Conservation (phyloP, 495 filamentous ascomycete species). For the Trichoderma virens region DNA sequence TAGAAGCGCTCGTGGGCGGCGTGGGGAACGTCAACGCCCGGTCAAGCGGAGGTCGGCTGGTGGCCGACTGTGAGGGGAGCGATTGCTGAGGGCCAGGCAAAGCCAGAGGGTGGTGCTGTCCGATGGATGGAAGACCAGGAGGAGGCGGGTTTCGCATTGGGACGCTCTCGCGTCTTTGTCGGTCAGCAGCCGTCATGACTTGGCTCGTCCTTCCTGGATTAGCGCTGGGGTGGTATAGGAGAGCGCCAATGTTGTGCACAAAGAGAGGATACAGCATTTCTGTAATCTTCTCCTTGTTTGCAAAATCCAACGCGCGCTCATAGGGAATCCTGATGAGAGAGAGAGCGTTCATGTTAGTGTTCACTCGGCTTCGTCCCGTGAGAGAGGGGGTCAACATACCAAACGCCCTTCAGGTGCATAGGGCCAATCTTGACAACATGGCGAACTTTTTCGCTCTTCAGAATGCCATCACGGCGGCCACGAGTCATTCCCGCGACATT, state of each 20-base stretch:
- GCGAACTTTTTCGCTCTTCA: conserved; percentile 94
- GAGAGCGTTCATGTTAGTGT: neutral
- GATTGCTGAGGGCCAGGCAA: conserved; percentile 59
- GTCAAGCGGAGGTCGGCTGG: conserved; percentile 62
- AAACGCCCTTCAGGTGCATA: conserved; percentile 98
- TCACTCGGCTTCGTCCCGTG: neutral
- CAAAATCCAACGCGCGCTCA: conserved; percentile 91
- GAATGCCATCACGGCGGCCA: conserved; percentile 87
- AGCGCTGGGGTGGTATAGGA: conserved; percentile 80
- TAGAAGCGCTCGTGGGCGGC: conserved; percentile 85
- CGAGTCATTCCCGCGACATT: conserved; percentile 98
- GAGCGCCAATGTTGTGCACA: conserved; percentile 91
- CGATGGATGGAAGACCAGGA: conserved; percentile 56
- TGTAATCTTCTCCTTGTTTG: conserved; percentile 99
- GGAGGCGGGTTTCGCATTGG: conserved; percentile 38
- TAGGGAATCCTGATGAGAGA: conserved; percentile 75
- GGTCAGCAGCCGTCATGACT: conserved; percentile 80
- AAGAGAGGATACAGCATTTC: conserved; percentile 92
- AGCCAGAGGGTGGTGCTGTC: conserved; percentile 65
- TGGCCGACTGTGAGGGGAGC: conserved; percentile 64
- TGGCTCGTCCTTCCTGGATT: conserved; percentile 76
- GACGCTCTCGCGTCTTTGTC: conserved; percentile 56
- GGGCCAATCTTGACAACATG: conserved; percentile 98
- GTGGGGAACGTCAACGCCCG: conserved; percentile 88
- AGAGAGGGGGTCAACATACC: conserved; percentile 51